Evolutionary conservation across 352 stramenopile genomes (phyloP), one percentile per base, ranked within the genome.

Genomic region (Thalassiosira mediterranea): DNA sequence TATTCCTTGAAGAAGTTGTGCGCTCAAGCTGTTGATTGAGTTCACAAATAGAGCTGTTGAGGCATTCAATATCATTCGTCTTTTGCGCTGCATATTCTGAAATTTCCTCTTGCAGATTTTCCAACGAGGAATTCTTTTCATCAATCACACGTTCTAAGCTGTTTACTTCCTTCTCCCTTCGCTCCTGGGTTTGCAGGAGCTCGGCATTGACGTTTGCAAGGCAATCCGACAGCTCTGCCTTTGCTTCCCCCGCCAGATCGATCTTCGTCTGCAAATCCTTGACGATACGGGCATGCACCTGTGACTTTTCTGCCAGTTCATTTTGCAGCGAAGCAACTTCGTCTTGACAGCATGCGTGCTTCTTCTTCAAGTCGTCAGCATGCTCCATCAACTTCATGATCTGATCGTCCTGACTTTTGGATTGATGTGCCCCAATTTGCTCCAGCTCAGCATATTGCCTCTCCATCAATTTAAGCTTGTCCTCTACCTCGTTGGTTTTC

Each of bases 331-430:
- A 46, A 28, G 34, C 47, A 42, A 53, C 52, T 48, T 77, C 52
- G 8, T 73, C 49, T 61, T 64, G 31, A 48, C 51, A 56, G 4
- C 71, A 61, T 19, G 48, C 29, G 29, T 76, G 51, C 56, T 79
- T 65, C 23, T 75, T 71, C 25, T 63, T 54, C 15, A 79, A 40
- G 32, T 74, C 63, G 25, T 84, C 75, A 0, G 61, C 40, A 54
- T 79, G 62, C 0, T 73, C 48, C 63, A 77, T 79, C 44, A 84
- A 37, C 29, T 73, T 84, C 29, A 65, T 51, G 5, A 71, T 23
- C 25, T 79, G 68, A 25, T 79, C 69, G 17, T 37, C 46, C 25
- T 79, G 75, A 26, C 19, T 19, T 46, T 76, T 84, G 8, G 54
- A 52, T 57, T 79, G 68, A 48, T 66, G 29, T 13, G 48, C 65